phyloP scores from a whole-genome alignment of 305 asterid genomes.

The Ilex paraguariensis region DNA sequence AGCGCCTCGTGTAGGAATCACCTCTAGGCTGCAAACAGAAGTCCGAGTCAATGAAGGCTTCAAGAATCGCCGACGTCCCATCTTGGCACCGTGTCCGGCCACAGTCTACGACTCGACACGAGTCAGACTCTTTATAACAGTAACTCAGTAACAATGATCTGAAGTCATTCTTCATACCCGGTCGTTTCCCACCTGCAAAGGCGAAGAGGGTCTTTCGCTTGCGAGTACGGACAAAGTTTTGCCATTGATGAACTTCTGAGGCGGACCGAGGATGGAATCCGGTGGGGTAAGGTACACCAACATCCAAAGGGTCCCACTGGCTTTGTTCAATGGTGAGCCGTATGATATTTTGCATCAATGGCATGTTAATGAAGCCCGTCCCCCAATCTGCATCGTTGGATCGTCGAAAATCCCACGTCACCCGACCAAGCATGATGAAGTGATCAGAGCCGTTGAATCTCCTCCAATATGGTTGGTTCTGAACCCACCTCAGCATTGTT shows the following conservation, averaged over 20 bases:
- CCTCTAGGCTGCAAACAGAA: conserved; percentile 85
- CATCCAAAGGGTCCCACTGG: conserved; percentile 43
- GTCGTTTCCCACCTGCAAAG: conserved; percentile 52
- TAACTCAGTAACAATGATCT: conserved; percentile 49
- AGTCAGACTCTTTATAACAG: conserved; percentile 38
- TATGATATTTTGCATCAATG: conserved; percentile 25
- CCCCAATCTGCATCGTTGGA: neutral
- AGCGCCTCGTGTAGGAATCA: conserved; percentile 67
- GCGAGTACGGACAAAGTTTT: conserved; percentile 17
- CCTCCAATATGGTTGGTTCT: conserved; percentile 34
- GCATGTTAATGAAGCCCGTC: neutral
- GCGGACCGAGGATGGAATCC: conserved; percentile 51
- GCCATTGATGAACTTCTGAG: conserved; percentile 32
- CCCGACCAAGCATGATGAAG: neutral
- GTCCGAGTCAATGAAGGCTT: conserved; percentile 57
- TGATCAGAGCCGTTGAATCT: conserved; percentile 30
- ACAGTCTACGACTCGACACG: conserved; percentile 59
- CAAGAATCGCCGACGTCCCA: conserved; percentile 52
- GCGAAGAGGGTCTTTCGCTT: conserved; percentile 33
- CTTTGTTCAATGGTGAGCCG: conserved; percentile 35
- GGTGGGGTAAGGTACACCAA: conserved; percentile 59
- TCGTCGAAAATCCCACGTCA: neutral
- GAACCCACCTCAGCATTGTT: conserved; percentile 48
- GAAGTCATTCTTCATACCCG: conserved; percentile 51
- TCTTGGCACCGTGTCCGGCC: conserved; percentile 47